phyloP scores from a whole-genome alignment of 805 yeast species.

The Hanseniaspora singularis region DNA sequence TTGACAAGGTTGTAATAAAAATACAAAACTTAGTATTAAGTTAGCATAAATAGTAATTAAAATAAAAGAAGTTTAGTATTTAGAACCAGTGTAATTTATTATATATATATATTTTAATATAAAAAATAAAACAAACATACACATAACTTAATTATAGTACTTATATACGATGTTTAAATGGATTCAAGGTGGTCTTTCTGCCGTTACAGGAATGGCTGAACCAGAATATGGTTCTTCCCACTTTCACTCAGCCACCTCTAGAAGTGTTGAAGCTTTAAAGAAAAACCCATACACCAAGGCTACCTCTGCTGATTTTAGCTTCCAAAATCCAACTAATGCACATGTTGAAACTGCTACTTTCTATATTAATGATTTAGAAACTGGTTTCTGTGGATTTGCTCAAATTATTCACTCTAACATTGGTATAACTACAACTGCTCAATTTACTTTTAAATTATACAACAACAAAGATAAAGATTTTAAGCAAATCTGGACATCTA shows the following conservation, averaged over 20 bases:
- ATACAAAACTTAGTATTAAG: too few relatives aligned
- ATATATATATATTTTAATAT: too few relatives aligned
- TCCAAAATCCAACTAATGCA: conserved; percentile 65
- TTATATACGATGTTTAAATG: conserved; percentile 50
- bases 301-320: conserved; percentile 57
- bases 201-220: conserved; percentile 93
- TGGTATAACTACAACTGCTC: conserved; percentile 81
- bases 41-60: too few relatives aligned
- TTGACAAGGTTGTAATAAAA: too few relatives aligned
- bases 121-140: not conserved
- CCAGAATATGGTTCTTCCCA: conserved; percentile 93
- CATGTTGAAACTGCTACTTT: conserved; percentile 94
- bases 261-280: conserved; percentile 30
- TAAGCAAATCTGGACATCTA: conserved; percentile 70
- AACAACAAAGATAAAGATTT: conserved; percentile 32
- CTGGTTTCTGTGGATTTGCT: conserved; percentile 71
- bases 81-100: too few relatives aligned
- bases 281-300: conserved; percentile 44
- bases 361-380: conserved; percentile 55
- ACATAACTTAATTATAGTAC: not conserved
- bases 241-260: conserved; percentile 66
- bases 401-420: conserved; percentile 90
- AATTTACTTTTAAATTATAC: conserved; percentile 78
- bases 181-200: conserved; percentile 80
- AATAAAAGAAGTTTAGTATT: too few relatives aligned